Percentiles rank a stretch among this genome's conserved stretches.
These are phyloP conservation scores for Hypholoma sublateritium DNA, from an alignment of 768 basidiomycete genomes.

Conservation along the genomic window DNA sequence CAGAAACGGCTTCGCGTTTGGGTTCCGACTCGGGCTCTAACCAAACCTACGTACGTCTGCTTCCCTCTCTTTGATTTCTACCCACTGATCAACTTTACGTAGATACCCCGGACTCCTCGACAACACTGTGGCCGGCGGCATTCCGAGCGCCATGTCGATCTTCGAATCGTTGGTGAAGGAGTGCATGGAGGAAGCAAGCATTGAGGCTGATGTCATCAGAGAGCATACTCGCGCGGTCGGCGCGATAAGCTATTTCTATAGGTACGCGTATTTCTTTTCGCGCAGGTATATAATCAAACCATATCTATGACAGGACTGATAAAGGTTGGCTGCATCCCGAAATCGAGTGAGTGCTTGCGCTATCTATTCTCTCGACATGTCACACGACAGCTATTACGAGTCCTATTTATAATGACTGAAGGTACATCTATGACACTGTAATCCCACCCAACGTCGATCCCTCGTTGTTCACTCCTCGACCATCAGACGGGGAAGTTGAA, in stretches of 20 bases:
- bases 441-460: slow-evolving; percentile 56
- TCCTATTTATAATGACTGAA: slow-evolving; percentile 23
- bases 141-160: slow-evolving; percentile 71
- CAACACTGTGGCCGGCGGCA: slow-evolving; percentile 91
- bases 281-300: background rate
- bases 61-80: background rate
- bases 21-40: slow-evolving; percentile 83
- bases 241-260: slow-evolving; percentile 79
- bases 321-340: slow-evolving; percentile 87
- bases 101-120: slow-evolving; percentile 88
- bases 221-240: slow-evolving; percentile 62
- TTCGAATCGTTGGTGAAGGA: slow-evolving; percentile 86
- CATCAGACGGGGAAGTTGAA: slow-evolving; percentile 92
- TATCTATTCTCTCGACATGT: no score
- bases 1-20: slow-evolving; percentile 60
- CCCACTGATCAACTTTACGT: background rate
- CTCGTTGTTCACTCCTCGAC: slow-evolving; percentile 59
- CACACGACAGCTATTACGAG: no score
- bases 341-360: slow-evolving; percentile 56
- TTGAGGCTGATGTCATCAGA: slow-evolving; percentile 64
- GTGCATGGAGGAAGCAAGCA: slow-evolving; percentile 89
- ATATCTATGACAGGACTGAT: slow-evolving; percentile 40
- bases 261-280: slow-evolving; percentile 33
- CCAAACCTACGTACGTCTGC: slow-evolving; percentile 80
- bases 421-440: slow-evolving; percentile 82